These are phyloP conservation scores for Sphagnurus paluster DNA, from an alignment of 1,284 basidiomycete genomes.

Conservation along the genomic window DNA sequence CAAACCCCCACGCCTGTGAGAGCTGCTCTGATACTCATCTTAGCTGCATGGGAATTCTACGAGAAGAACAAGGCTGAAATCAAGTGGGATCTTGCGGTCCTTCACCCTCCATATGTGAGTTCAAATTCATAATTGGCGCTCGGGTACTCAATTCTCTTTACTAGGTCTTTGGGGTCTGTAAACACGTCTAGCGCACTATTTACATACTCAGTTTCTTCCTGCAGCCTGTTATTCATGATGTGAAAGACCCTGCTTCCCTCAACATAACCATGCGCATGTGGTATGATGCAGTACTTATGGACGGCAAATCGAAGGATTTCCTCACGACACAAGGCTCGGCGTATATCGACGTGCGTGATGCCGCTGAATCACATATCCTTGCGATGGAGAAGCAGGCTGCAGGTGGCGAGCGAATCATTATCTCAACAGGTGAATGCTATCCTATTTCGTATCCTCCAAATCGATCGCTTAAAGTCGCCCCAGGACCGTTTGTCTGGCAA, in stretches of 20 bases:
- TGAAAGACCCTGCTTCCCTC: conserved; percentile 13
- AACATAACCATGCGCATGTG: conserved; percentile 25
- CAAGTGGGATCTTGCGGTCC: conserved; percentile 41
- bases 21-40: not conserved
- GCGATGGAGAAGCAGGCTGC: conserved; percentile 29
- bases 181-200: not conserved
- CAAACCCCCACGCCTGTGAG: too few relatives aligned
- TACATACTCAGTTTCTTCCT: not conserved
- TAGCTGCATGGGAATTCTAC: conserved; percentile 48
- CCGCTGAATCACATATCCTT: conserved; percentile 26
- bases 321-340: conserved; percentile 20
- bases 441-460: not conserved
- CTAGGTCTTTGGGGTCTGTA: conserved; percentile 36
- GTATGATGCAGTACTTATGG: conserved; percentile 23
- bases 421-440: conserved; percentile 22
- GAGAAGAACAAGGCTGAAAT: conserved; percentile 34
- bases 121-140: not conserved
- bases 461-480: not conserved
- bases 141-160: not conserved
- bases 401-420: conserved; percentile 32
- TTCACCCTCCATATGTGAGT: conserved; percentile 45
- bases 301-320: conserved; percentile 18
- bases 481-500: conserved; percentile 20
- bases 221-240: conserved; percentile 32
- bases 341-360: conserved; percentile 33